These are phyloP conservation scores for Auricularia heimuer DNA, from an alignment of 768 basidiomycete species.

Conservation along the genomic window DNA sequence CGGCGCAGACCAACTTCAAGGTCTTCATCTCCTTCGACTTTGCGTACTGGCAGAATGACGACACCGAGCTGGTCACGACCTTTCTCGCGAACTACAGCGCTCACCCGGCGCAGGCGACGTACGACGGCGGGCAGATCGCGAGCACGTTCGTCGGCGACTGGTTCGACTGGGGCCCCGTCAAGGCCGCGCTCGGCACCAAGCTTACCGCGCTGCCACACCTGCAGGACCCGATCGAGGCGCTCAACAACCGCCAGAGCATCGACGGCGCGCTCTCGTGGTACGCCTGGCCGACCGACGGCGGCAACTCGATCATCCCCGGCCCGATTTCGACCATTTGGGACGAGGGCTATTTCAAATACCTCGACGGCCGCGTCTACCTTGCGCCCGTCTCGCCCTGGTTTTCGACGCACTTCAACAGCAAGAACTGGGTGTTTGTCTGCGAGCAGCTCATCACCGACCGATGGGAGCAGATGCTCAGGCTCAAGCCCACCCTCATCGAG, in stretches of 20 bases:
- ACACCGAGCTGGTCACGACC: neutral
- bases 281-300: neutral
- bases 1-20: neutral
- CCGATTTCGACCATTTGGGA: no score
- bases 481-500: neutral
- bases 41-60: constrained; percentile 3
- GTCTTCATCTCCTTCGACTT: constrained; percentile 3
- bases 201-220: constrained; percentile 1
- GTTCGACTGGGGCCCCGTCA: constrained; percentile 3
- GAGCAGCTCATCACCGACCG: constrained; percentile 1
- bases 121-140: neutral
- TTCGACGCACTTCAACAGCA: constrained; percentile 3
- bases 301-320: constrained; percentile 1
- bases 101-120: neutral
- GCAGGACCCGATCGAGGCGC: neutral
- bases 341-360: neutral
- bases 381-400: constrained; percentile 2
- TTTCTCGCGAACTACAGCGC: constrained; percentile 2
- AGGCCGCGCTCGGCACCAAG: neutral
- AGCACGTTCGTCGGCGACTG: constrained; percentile 2
- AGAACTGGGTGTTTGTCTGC: constrained; percentile 3
- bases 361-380: neutral
- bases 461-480: neutral
- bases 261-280: neutral
- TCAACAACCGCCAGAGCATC: neutral